Conservation (phyloP, 2,329 filamentous ascomycete genomes). For the Clathrospora elynae region DNA sequence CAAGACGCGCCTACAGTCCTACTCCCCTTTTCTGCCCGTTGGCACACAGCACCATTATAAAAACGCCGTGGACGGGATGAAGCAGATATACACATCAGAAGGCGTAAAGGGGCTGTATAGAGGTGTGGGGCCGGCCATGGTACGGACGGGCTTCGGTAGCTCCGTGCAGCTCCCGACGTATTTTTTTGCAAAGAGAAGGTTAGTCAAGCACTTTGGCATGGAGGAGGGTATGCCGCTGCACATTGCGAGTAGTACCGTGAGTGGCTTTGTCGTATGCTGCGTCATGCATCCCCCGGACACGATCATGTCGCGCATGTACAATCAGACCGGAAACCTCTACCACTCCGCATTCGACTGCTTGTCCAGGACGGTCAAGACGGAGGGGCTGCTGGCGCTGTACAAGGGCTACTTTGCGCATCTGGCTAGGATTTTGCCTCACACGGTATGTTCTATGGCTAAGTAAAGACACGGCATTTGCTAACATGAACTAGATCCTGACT, state of each 20-base stretch:
- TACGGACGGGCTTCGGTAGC: constrained; percentile 92
- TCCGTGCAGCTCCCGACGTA: constrained; percentile 97
- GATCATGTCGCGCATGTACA: constrained; percentile 98
- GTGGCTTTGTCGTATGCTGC: constrained; percentile 94
- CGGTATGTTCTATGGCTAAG: constrained; percentile 54
- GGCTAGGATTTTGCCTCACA: constrained; percentile 92
- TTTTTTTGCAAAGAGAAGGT: constrained; percentile 90
- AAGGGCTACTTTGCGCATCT: constrained; percentile 97
- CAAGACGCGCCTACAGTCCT: constrained; percentile 95
- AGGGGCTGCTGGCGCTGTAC: constrained; percentile 91
- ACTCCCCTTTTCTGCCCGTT: constrained; percentile 87
- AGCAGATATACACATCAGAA: constrained; percentile 77
- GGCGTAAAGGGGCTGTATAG: constrained; percentile 84
- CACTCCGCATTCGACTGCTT: constrained; percentile 90
- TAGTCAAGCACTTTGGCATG: constrained; percentile 84
- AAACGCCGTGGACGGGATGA: constrained; percentile 81
- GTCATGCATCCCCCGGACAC: constrained; percentile 99
- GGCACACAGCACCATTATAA: constrained; percentile 95
- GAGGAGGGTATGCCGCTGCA: constrained; percentile 89
- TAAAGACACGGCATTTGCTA: constrained; percentile 10
- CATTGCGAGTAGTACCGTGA: constrained; percentile 83
- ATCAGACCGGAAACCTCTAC: constrained; percentile 98
- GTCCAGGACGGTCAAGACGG: constrained; percentile 85
- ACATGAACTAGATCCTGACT: constrained; percentile 70
- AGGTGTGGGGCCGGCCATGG: constrained; percentile 91